Base-by-base conservation (phyloP, 2,329 filamentous ascomycete species). In the Westerdykella ornata region DNA sequence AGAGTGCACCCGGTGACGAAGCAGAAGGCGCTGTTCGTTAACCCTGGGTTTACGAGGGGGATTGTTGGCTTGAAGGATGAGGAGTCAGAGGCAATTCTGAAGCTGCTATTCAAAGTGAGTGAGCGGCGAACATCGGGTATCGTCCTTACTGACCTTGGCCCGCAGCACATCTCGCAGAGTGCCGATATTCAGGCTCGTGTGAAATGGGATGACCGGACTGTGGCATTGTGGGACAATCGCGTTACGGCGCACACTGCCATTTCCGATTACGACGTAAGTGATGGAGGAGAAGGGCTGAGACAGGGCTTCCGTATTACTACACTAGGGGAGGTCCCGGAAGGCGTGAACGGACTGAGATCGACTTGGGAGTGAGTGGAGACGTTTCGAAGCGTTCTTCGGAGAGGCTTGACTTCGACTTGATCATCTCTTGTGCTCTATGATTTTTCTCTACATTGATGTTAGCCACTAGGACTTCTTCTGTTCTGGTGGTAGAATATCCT, bases 161-260 rank as follows among this genome's bases (percentile, higher is more conserved):
- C 69, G 58, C 64, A 85, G 59, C 84, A 88, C 53, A 78, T 87
- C 41, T 79, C 80, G 0, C 72, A 75, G 17, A 81, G 81, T 26
- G 77, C 80, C 35, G 83, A 88, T 56, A 77, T 86, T 57, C 84
- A 88, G 52, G 72, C 73, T 3, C 76, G 84, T 17, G 73, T 92
- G 38, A 83, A 81, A 62, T 92, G 85, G 85, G 78, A 81, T 55
- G 74, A 78, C 43, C 76, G 78, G 14, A 88, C 84, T 0, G 85
- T 90, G 2, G 82, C 89, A 2, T 78, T 89, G 1, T 90, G 85
- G 85, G 85, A 90, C 62, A 89, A 88, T 68, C 74, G 85, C 19
- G 77, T 88, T 1, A 87, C 83, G 5, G 75, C 79, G 53, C 86
- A 92, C 63, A 82, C 82, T 6, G 86, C 85, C 1, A 71, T 89